These are phyloP conservation scores for Podila verticillata DNA, from an alignment of 192 early-diverging fungal genomes.

Conservation along the genomic window DNA sequence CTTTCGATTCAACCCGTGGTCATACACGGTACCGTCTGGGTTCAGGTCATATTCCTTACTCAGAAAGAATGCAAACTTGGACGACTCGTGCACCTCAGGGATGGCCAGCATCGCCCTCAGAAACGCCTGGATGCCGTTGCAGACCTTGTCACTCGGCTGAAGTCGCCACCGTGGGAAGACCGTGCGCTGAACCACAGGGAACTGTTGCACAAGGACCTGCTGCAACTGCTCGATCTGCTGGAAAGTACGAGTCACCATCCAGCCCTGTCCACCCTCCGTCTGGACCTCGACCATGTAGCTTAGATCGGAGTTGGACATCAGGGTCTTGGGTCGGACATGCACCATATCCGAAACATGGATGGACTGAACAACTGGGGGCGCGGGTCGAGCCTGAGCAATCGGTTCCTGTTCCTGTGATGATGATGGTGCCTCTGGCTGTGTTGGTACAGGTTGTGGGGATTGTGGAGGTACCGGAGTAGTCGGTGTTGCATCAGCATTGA, in stretches of 20 bases:
- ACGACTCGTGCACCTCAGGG: conserved; percentile 28
- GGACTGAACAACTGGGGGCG: neutral
- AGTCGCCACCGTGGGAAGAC: conserved; percentile 44
- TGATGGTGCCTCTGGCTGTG: neutral
- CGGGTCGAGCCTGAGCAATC: neutral
- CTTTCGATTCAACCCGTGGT: too few relatives aligned
- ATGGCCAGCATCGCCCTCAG: conserved; percentile 28
- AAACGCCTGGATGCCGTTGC: conserved; percentile 30
- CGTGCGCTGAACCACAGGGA: conserved; percentile 35
- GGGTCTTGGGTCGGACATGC: conserved; percentile 35
- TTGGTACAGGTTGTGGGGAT: neutral
- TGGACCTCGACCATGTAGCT: conserved; percentile 47
- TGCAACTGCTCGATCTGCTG: conserved; percentile 45
- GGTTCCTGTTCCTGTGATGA: neutral
- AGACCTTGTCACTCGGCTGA: conserved; percentile 46
- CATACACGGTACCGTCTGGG: neutral
- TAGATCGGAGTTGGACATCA: conserved; percentile 35
- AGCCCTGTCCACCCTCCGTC: conserved; percentile 31
- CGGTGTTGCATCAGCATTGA: neutral
- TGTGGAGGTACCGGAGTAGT: neutral
- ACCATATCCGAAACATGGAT: conserved; percentile 39
- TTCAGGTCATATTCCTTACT: conserved; percentile 42
- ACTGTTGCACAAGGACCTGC: conserved; percentile 23
- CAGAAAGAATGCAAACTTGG: conserved; percentile 23
- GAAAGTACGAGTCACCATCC: conserved; percentile 44